Conservation (phyloP, 1,284 basidiomycete species). For the Phlebopus sp. region DNA sequence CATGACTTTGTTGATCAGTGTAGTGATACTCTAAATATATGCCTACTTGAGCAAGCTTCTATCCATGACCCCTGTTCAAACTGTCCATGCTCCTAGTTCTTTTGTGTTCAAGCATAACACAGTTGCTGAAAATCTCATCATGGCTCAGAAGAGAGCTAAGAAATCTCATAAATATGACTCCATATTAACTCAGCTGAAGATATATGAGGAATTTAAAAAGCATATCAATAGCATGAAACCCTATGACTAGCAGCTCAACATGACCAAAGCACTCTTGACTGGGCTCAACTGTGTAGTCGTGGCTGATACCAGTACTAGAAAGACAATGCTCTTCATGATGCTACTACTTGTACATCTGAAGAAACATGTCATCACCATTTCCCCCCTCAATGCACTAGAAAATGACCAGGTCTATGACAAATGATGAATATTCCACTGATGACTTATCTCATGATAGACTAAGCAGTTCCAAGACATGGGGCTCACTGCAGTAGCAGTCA, state of each 20-base stretch:
- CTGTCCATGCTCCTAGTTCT: too few species aligned
- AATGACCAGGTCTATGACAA: constrained; percentile 24
- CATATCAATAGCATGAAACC: constrained; percentile 2
- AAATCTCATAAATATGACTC: neutral
- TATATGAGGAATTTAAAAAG: neutral
- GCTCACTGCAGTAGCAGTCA: constrained; percentile 30
- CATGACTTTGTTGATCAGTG: too few species aligned
- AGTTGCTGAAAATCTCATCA: neutral
- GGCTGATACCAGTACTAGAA: constrained; percentile 3
- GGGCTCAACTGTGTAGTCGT: constrained; percentile 28
- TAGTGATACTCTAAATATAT: too few species aligned
- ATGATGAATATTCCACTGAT: neutral
- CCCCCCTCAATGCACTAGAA: constrained; percentile 35
- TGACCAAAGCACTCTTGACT: constrained; percentile 31
- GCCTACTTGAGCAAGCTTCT: too few species aligned
- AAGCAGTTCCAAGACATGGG: constrained; percentile 26
- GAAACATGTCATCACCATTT: constrained; percentile 35
- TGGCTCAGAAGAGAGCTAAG: neutral
- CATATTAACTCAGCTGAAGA: neutral
- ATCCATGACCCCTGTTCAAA: too few species aligned
- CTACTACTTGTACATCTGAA: constrained; percentile 28
- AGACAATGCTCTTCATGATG: constrained; percentile 7
- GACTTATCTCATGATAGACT: constrained; percentile 8
- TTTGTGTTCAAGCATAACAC: neutral
- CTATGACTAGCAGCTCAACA: constrained; percentile 35